Base-by-base conservation (phyloP, 768 basidiomycete genomes). In the Tephrocybe rancida region DNA sequence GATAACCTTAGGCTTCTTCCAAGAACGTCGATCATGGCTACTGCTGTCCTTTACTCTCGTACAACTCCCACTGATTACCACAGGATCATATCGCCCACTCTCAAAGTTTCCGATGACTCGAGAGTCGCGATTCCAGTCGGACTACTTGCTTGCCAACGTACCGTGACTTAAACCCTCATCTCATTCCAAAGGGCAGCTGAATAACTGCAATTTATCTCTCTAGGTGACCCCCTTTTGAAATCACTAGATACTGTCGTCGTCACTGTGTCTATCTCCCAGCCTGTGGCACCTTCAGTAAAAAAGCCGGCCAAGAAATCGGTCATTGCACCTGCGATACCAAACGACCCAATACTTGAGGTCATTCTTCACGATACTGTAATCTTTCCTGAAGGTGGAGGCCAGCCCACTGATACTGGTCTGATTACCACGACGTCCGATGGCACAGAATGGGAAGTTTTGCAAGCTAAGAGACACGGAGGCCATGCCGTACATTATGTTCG, bases 351-450 rank as follows among this genome's bases (percentile, higher is more conserved):
- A 16, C 76, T 89, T 43, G 86, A 90, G 61, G 71, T 92, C 7
- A 75, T 85, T 46, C 70, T 91, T 41, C 84, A 87, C 47, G 91
- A 92, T 64, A 91, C 89, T 0, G 78, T 88, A 11, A 79, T 91
- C 43, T 92, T 92, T 65, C 90, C 91, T 0, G 90, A 92, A 68
- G 90, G 89, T 8, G 79, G 90, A 10, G 92, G 92, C 0, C 91
- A 93, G 58, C 87, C 88, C 1, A 84, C 84, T 0, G 92, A 93
- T 62, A 82, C 82, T 22, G 90, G 90, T 1, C 45, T 74, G 11
- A 71, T 91, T 26, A 74, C 65, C 5, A 82, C 70, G 2, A 74
- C 72, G 18, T 57, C 64, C 3, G 75, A 82, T 59, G 77, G 77
- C n/a, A 68, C 58, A 1, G 48, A 66, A 10, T 86, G 84, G 81